Base-by-base conservation (phyloP, 371 early-diverging fungal genomes). In the Mortierella sp. region DNA sequence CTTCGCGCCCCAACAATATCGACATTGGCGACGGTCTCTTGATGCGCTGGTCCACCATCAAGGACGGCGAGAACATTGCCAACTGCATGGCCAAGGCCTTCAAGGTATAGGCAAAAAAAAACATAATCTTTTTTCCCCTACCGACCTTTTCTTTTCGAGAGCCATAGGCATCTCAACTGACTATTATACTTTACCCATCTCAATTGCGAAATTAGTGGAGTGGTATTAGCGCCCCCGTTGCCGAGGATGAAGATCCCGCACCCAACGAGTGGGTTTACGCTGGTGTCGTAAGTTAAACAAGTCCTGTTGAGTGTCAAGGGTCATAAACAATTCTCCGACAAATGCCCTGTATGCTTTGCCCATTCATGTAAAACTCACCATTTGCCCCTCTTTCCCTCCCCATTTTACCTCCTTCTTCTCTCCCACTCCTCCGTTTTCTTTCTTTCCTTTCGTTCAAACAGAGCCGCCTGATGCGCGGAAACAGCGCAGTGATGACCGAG, bases 11-110 rank as follows among this genome's bases (percentile, higher is more conserved):
- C 16, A 58, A 70, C 19, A 67, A 43, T 19, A 73, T 78, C 58
- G 78, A 78, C 19, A 68, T 78, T 37, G 78, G 78, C 40, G 78
- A 78, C 47, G 78, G 78, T n/a, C 55, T 78, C 10, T 22, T 78
- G 45, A 47, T 78, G 70, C 78, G 78, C 40, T 78, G 78, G 78
- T 78, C 78, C 10, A 73, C 73, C 14, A 24, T 39, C 24, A 70
- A 45, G 7, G 78, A 78, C 48, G 37, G 24, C n/a, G 31, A 63
- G 19, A 70, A 80, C 26, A 61, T 80, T 14, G 76, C 70, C 13
- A 22, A 47, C 6, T 67, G 52, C 45, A 45, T 76, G 50, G 77
- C 73, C 11, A 64, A 73, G 2, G 74, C 67, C 13, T 80, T 80
- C 65, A 63, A 63, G n/a, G 76, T 79, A 64, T n/a, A n/a, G n/a